Conservation (phyloP, 257 asterid species). For the Solanum megistacrolobum region DNA sequence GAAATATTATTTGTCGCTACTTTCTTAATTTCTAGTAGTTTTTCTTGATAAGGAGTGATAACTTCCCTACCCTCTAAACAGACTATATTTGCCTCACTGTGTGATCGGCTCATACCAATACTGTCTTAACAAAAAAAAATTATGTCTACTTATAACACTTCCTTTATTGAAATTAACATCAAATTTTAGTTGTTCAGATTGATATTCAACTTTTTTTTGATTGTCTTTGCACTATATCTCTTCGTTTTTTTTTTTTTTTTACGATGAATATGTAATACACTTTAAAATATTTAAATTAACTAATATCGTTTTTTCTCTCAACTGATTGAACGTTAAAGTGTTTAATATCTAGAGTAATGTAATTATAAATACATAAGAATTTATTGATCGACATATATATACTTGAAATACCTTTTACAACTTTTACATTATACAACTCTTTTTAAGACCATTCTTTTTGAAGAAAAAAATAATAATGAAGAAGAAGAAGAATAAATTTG, state of each 20-base stretch:
- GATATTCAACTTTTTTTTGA: background rate
- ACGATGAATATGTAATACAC: background rate
- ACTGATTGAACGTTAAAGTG: background rate
- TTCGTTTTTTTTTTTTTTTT: background rate
- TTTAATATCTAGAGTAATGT: background rate
- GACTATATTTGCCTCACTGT: background rate
- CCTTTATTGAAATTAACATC: background rate
- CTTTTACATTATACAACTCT: background rate
- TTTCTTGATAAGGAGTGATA: background rate
- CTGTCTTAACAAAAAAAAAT: background rate
- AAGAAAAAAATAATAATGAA: background rate
- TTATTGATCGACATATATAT: background rate
- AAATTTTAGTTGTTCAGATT: background rate
- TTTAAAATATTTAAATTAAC: background rate
- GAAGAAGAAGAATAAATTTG: background rate
- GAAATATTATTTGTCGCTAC: background rate
- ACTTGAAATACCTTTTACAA: background rate
- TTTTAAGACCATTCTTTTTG: background rate
- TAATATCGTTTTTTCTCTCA: background rate
- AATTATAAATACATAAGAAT: background rate
- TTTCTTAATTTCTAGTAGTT: no score
- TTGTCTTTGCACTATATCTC: background rate
- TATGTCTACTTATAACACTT: background rate
- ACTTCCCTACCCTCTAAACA: background rate
- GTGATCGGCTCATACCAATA: background rate